A percentile compares a stretch with the other conserved stretches of the same genome.
Evolutionary conservation across 148 eudicot species (phyloP).

Genomic region (Nepenthes gracilis): DNA sequence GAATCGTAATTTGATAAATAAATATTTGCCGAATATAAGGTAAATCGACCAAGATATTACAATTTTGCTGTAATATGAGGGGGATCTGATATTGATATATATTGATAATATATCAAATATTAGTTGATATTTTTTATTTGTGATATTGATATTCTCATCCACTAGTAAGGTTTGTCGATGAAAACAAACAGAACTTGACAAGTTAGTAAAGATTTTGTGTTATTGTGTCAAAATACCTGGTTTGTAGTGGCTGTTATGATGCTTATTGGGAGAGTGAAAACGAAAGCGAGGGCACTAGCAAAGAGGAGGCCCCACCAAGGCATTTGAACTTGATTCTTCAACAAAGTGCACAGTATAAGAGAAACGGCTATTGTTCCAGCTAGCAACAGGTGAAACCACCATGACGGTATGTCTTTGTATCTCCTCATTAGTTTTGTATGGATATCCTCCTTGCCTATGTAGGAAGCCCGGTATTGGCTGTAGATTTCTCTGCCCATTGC

Average conservation of each 20-base stretch:
- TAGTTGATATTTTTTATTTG: too few species aligned
- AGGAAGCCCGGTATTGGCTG: constrained; percentile 56
- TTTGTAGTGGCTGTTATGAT: constrained; percentile 96
- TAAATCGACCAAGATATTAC: too few species aligned
- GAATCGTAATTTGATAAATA: too few species aligned
- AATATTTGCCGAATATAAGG: too few species aligned
- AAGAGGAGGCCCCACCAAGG: constrained; percentile 99
- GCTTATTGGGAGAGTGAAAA: constrained; percentile 94
- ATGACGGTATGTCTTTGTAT: constrained; percentile 86
- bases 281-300: constrained; percentile 72
- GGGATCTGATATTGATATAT: too few species aligned
- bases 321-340: constrained; percentile 73
- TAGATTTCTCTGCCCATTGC: constrained; percentile 62
- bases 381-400: constrained; percentile 81
- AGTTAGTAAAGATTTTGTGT: too few species aligned
- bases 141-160: too few species aligned
- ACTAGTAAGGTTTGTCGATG: too few species aligned
- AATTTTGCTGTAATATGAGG: too few species aligned
- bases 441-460: constrained; percentile 70
- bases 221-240: constrained; percentile 30
- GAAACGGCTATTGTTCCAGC: constrained; percentile 45
- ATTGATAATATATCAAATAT: too few species aligned
- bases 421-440: constrained; percentile 79
- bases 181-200: too few species aligned
- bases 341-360: constrained; percentile 52